Evolutionary conservation across 2,329 filamentous ascomycete species (phyloP).

Genomic region (Penicillium sp.): DNA sequence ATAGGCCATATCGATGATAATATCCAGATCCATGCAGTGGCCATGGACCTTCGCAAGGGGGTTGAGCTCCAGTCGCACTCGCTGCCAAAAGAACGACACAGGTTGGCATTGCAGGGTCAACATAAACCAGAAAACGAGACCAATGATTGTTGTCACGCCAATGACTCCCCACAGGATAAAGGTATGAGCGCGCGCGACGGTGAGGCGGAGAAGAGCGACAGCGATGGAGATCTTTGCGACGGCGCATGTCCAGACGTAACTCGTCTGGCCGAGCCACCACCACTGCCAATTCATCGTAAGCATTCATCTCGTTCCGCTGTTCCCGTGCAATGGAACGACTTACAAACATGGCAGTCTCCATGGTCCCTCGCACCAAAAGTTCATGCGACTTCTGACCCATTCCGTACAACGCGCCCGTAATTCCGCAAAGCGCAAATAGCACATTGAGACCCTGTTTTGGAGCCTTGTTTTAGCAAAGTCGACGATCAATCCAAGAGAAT

Average conservation of each 20-base stretch:
- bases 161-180: slow-evolving; percentile 45
- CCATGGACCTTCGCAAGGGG: slow-evolving; percentile 21
- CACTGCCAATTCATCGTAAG: slow-evolving; percentile 30
- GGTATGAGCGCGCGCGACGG: slow-evolving; percentile 33
- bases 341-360: slow-evolving; percentile 42
- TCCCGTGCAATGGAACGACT: slow-evolving; percentile 13
- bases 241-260: slow-evolving; percentile 55
- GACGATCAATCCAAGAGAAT: not conserved
- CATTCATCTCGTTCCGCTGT: not conserved
- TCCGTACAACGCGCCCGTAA: slow-evolving; percentile 40
- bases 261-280: slow-evolving; percentile 62
- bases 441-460: slow-evolving; percentile 35
- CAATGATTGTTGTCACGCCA: slow-evolving; percentile 49
- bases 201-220: slow-evolving; percentile 59
- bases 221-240: slow-evolving; percentile 57
- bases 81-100: slow-evolving; percentile 56
- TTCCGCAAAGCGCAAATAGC: slow-evolving; percentile 42
- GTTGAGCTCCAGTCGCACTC: slow-evolving; percentile 23
- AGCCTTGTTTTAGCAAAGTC: not conserved
- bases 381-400: slow-evolving; percentile 32
- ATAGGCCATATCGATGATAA: slow-evolving; percentile 58
- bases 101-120: slow-evolving; percentile 59
- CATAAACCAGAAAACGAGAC: slow-evolving; percentile 55
- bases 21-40: slow-evolving; percentile 48
- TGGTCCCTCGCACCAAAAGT: slow-evolving; percentile 24